These are phyloP conservation scores for Kodamaea kaohsiungensis DNA, from an alignment of 805 yeast genomes.

Conservation along the genomic window DNA sequence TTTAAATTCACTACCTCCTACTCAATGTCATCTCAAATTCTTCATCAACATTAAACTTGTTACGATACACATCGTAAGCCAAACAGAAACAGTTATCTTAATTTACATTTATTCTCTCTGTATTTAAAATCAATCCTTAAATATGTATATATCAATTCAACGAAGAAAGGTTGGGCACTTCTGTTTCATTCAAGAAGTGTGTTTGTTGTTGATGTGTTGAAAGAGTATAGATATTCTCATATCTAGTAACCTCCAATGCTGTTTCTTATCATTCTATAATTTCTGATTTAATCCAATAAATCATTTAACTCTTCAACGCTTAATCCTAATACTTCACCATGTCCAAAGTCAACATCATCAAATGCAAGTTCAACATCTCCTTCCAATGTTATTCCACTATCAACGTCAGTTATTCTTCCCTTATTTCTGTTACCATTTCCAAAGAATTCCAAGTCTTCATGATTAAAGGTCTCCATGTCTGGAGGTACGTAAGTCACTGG, in stretches of 20 bases:
- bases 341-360: slow-evolving; percentile 11
- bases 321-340: slow-evolving; percentile 27
- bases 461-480: slow-evolving; percentile 42
- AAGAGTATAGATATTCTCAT: too few relatives aligned
- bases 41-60: too few relatives aligned
- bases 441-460: slow-evolving; percentile 22
- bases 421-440: slow-evolving; percentile 16
- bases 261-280: too few relatives aligned
- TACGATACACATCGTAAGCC: too few relatives aligned
- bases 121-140: too few relatives aligned
- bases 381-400: slow-evolving; percentile 4
- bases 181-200: not conserved
- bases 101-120: not conserved
- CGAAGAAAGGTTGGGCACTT: not conserved
- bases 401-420: slow-evolving; percentile 9
- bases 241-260: too few relatives aligned
- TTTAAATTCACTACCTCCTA: too few relatives aligned
- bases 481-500: slow-evolving; percentile 47
- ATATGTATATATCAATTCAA: not conserved
- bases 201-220: too few relatives aligned
- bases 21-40: too few relatives aligned
- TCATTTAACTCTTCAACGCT: slow-evolving; percentile 33
- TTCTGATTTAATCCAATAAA: slow-evolving; percentile 38
- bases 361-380: slow-evolving; percentile 14
- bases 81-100: too few relatives aligned